A percentile compares a stretch with the other conserved stretches of the same genome.
Conservation (phyloP, 2,329 filamentous ascomycete genomes). For the Alternaria ventricosa region DNA sequence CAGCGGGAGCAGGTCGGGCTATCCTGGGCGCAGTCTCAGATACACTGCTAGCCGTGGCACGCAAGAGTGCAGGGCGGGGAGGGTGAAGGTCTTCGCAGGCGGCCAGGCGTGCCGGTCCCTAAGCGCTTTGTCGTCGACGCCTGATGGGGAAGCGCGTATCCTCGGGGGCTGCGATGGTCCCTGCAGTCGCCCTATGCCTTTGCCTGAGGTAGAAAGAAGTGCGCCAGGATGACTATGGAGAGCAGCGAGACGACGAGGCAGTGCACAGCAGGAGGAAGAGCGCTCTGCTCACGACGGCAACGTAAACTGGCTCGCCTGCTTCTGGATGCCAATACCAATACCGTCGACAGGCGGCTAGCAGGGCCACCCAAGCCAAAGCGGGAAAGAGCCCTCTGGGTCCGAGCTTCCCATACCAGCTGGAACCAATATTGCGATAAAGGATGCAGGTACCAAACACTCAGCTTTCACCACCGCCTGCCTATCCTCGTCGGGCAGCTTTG, state of each 20-base stretch:
- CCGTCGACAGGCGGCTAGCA: conserved; percentile 18
- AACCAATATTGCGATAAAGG: conserved; percentile 19
- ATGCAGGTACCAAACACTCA: conserved; percentile 16
- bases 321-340: conserved; percentile 11
- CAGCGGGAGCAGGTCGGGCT: conserved; percentile 20
- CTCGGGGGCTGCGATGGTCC: conserved; percentile 8
- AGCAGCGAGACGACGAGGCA: not conserved
- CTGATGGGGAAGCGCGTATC: conserved; percentile 12
- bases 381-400: conserved; percentile 5
- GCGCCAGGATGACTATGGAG: not conserved
- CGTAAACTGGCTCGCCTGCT: conserved; percentile 3
- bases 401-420: conserved; percentile 6
- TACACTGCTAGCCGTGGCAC: conserved; percentile 16
- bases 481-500: not conserved
- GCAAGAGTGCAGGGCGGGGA: conserved; percentile 4
- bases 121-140: conserved; percentile 20
- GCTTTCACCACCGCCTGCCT: not conserved
- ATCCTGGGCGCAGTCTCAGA: conserved; percentile 30
- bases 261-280: not conserved
- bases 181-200: not conserved
- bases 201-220: not conserved
- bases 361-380: conserved; percentile 18
- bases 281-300: not conserved
- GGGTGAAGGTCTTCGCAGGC: conserved; percentile 8
- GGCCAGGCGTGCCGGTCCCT: conserved; percentile 7